Conservation (phyloP, 805 yeast species). For the Cyberlindnera americana region DNA sequence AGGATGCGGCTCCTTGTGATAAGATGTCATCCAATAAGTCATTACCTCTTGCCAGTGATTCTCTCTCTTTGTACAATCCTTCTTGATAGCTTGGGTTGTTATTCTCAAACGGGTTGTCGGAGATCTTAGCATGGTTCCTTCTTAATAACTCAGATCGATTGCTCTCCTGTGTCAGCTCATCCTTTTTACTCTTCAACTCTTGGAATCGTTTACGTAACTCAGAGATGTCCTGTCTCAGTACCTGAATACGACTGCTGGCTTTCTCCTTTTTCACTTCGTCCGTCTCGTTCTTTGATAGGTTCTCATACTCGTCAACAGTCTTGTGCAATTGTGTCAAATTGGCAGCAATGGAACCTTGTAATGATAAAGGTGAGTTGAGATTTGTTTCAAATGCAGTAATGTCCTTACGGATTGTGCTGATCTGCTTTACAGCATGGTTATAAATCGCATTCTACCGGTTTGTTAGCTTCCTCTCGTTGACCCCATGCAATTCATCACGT, state of each 20-base stretch:
- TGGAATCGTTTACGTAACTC: conserved; percentile 32
- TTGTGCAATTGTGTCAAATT: conserved; percentile 71
- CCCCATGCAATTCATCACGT: no score
- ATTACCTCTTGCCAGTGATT: conserved; percentile 61
- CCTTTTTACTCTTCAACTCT: conserved; percentile 35
- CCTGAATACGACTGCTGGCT: conserved; percentile 56
- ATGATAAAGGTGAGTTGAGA: conserved; percentile 66
- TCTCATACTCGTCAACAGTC: conserved; percentile 68
- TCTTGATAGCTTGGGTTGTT: conserved; percentile 34
- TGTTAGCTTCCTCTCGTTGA: not conserved
- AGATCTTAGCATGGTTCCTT: conserved; percentile 23
- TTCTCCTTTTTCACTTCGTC: conserved; percentile 52
- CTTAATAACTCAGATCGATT: conserved; percentile 44
- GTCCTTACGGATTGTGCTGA: conserved; percentile 68
- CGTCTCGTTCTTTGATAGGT: conserved; percentile 55
- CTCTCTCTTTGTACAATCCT: conserved; percentile 68
- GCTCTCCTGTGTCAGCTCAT: conserved; percentile 34
- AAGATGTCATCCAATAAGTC: conserved; percentile 84
- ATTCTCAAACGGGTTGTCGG: conserved; percentile 22
- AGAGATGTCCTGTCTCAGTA: conserved; percentile 42
- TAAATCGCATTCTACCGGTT: conserved; percentile 67
- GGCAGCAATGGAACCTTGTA: conserved; percentile 76
- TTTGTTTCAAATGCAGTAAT: conserved; percentile 62
- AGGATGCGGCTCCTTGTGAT: conserved; percentile 83
- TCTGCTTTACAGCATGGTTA: conserved; percentile 87